Evolutionary conservation across 2,329 filamentous ascomycete genomes (phyloP), one percentile per base, ranked within the genome.

Genomic region (Botrytis byssoidea): DNA sequence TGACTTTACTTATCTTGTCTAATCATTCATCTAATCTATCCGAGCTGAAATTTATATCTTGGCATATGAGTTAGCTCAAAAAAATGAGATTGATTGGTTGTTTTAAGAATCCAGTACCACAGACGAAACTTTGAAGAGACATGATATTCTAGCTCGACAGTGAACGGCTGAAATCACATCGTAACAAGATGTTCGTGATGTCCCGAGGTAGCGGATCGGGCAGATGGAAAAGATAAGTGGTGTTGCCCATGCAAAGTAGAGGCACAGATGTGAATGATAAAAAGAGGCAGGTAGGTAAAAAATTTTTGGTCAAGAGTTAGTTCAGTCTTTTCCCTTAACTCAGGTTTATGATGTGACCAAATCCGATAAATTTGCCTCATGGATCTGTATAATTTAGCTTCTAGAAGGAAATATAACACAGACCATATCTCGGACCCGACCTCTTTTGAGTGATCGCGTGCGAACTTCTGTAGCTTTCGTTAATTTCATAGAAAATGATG

Each of bases 401-500:
- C 44, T 66, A 51, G 42, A 66, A 66, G 29, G 3, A 48, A 66
- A 46, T 8, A 35, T 32, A 25, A 37, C 64, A 67, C 32, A 44
- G 32, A 6, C 42, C 63, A 66, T 25, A 4, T 0, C 1, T 48
- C 6, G 63, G 29, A 35, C 42, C 10, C 2, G 59, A 16, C 22
- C 35, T 61, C 35, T 22, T 40, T 61, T 18, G 35, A 57, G 51
- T 57, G 3, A 0, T 57, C 14, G 25, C 35, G 29, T 35, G 32
- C 20, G 32, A 29, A n/a, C 14, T 22, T 48, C 8, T 10, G 20
- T 32, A 16, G 22, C 25, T 55, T 67, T 67, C 32, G 46, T 40
- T 40, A 20, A 51, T 37, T 55, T 25, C 9, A 67, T 51, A 37
- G 65, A 40, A 67, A 67, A 51, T 67, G 65, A 40, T 67, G 25